Base-by-base conservation (phyloP, 1,139 yeast species). In the Lodderomyces oxycetoniae region DNA sequence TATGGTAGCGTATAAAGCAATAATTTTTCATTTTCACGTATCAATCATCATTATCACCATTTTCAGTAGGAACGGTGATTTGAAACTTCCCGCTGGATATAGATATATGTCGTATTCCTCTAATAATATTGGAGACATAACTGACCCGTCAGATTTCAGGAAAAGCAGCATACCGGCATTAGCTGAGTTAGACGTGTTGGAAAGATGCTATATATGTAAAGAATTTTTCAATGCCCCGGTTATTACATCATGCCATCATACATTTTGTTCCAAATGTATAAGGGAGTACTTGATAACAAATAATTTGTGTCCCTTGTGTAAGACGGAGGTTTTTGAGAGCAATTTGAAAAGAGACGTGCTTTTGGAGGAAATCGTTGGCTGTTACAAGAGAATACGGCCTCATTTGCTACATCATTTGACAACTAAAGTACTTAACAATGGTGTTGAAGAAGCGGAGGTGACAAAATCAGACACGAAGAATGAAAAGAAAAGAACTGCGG, bases 171-270 rank as follows among this genome's bases (percentile, higher is more conserved):
- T 80, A 4, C 88, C 95, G 5, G 59, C 56, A 17, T 53, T 88
- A 8, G 49, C 69, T 2, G 79, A 73, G 33, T 59, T 89, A 5
- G 96, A 89, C 44, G 67, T 84, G 2, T 63, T 82, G 12, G 66
- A 88, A 38, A 57, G 95, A 49, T 91, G 98, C 50, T 88, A 82
- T 47, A 83, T 91, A n/a, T 91, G 98, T 55, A 87, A 89, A 51
- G 96, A 88, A 41, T 77, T 82, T 44, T 65, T 85, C 41, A 69
- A 62, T 30, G 89, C 93, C 0, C 97, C 98, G 1, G 88, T 87
- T 36, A 63, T 84, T 29, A 85, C 96, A 1, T 71, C 81, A 5
- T 89, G 97, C 60, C 82, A 85, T 31, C 97, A 91, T 53, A 81
- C 93, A 0, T 91, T 88, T 53, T 91, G 98, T 55, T 87, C 96